Conservation (phyloP, 768 basidiomycete species). For the Kwoniella sp. region DNA sequence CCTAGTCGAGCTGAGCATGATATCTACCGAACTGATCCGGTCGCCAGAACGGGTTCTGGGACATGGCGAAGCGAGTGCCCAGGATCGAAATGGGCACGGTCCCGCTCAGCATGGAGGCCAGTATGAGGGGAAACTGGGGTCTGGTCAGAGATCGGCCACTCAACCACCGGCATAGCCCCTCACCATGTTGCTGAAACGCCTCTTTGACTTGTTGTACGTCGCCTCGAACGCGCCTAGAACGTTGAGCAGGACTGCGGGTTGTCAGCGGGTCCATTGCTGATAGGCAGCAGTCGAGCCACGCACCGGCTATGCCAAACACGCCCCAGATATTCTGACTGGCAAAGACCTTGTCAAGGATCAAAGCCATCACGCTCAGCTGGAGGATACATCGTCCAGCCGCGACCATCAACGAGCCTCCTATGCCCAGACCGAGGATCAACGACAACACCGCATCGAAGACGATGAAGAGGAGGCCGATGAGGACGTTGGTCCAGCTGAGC, state of each 20-base stretch:
- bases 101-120: conserved; percentile 66
- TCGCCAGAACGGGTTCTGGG: conserved; percentile 71
- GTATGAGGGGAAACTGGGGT: conserved; percentile 61
- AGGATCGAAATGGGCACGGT: conserved; percentile 75
- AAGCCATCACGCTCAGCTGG: conserved; percentile 70
- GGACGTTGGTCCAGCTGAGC: conserved; percentile 70
- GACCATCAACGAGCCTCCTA: conserved; percentile 64
- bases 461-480: conserved; percentile 70
- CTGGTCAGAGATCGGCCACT: background rate
- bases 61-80: conserved; percentile 72
- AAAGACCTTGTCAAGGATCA: conserved; percentile 68
- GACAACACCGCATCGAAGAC: conserved; percentile 68
- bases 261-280: background rate
- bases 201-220: conserved; percentile 73
- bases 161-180: too few relatives aligned
- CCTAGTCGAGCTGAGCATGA: background rate
- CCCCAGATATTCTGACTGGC: conserved; percentile 69
- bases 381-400: conserved; percentile 70
- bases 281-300: background rate
- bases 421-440: conserved; percentile 61
- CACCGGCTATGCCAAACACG: conserved; percentile 68
- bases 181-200: conserved; percentile 71
- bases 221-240: conserved; percentile 72
- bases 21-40: conserved; percentile 72
- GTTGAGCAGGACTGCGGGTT: conserved; percentile 61